Percentiles rank a stretch among this genome's conserved stretches.
These are phyloP conservation scores for Sonneratia alba DNA, from an alignment of 345 rosid genomes.

Conservation along the genomic window DNA sequence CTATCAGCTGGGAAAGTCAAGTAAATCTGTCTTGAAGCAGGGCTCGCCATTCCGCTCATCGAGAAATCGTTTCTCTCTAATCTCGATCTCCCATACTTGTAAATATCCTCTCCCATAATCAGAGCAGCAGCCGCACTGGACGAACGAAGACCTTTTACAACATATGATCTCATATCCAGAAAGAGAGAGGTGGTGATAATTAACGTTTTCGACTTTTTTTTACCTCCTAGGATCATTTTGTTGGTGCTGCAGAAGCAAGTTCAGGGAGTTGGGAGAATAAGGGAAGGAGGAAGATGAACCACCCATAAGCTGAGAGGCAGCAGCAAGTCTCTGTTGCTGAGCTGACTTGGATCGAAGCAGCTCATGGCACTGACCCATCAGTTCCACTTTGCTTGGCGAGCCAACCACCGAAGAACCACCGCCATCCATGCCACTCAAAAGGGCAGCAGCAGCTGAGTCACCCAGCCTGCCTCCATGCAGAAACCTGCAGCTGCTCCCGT, in stretches of 20 bases:
- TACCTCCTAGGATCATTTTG: constrained; percentile 66
- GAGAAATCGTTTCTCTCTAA: constrained; percentile 63
- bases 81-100: constrained; percentile 61
- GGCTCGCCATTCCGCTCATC: constrained; percentile 42
- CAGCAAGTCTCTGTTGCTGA: constrained; percentile 55
- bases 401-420: constrained; percentile 16
- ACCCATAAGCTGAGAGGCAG: constrained; percentile 44
- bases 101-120: constrained; percentile 55
- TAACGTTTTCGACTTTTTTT: too few relatives aligned
- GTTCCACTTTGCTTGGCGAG: constrained; percentile 65
- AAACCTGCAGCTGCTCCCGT: constrained; percentile 77
- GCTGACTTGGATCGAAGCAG: constrained; percentile 77
- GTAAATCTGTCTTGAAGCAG: constrained; percentile 94
- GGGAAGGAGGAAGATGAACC: constrained; percentile 35
- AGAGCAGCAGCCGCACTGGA: constrained; percentile 40
- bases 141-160: neutral
- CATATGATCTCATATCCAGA: neutral
- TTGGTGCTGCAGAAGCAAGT: constrained; percentile 52
- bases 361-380: constrained; percentile 57
- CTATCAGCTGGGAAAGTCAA: constrained; percentile 96
- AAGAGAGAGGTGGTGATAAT: neutral
- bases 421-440: constrained; percentile 13
- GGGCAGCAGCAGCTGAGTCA: constrained; percentile 25
- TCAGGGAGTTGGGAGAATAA: constrained; percentile 57
- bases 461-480: constrained; percentile 36